phyloP scores from a whole-genome alignment of 768 basidiomycete species.

The Epithele typhae region DNA sequence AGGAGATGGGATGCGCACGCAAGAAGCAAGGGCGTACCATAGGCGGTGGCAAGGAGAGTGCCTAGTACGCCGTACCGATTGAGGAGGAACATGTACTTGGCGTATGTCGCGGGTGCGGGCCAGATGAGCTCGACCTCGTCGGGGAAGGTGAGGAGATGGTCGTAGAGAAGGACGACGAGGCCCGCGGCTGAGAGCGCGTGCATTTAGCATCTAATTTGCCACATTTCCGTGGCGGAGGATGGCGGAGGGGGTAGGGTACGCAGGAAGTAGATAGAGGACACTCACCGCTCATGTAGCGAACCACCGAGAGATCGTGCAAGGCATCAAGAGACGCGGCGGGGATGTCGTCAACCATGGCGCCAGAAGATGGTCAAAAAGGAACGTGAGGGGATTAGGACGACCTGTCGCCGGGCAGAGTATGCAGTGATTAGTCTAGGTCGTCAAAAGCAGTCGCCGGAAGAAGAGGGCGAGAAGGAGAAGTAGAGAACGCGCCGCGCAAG shows the following conservation, averaged over 20 bases:
- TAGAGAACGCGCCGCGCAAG: too few species aligned
- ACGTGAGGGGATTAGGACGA: neutral
- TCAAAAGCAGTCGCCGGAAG: neutral
- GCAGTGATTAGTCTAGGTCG: too few species aligned
- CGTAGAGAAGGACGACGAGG: constrained; percentile 34
- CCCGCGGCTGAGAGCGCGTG: constrained; percentile 25
- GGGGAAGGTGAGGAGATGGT: constrained; percentile 36
- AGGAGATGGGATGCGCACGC: neutral
- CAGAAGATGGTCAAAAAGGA: neutral
- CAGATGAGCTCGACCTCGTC: constrained; percentile 40
- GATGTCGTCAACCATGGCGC: neutral
- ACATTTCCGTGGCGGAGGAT: too few species aligned
- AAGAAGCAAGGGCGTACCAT: constrained; percentile 19
- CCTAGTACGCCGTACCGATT: constrained; percentile 35
- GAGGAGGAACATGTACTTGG: constrained; percentile 36
- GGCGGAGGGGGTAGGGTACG: neutral
- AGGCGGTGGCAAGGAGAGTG: constrained; percentile 21
- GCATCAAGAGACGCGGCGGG: neutral
- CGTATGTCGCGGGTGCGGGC: constrained; percentile 31
- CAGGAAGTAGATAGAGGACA: neutral
- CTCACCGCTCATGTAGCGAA: neutral
- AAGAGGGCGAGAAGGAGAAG: too few species aligned
- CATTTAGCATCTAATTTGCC: neutral
- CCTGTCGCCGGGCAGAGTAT: neutral
- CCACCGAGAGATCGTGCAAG: neutral